These are phyloP conservation scores for Lindgomyces ingoldianus DNA, from an alignment of 495 filamentous ascomycete species.

Conservation along the genomic window DNA sequence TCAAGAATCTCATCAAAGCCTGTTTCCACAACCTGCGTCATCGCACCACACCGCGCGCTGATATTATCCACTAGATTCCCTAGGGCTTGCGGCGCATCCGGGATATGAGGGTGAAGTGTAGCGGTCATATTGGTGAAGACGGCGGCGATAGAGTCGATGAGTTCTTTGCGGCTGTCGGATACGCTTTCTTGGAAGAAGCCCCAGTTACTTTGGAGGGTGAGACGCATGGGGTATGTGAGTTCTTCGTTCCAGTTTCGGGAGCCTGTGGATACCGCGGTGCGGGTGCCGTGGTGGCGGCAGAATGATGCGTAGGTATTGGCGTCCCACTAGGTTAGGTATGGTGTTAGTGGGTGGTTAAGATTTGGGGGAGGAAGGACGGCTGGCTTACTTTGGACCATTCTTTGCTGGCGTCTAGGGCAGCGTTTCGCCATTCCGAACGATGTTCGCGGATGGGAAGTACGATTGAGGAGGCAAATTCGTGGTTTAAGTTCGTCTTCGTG, in stretches of 20 bases:
- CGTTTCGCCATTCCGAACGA: constrained; percentile 18
- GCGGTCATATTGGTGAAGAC: constrained; percentile 15
- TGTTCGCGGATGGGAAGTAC: constrained; percentile 24
- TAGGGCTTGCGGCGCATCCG: constrained; percentile 1
- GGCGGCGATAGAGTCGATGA: constrained; percentile 2
- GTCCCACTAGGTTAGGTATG: constrained; percentile 5
- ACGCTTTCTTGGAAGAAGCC: constrained; percentile 17
- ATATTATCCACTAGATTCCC: constrained; percentile 16
- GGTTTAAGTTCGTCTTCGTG: constrained; percentile 15
- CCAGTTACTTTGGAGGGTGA: constrained; percentile 21
- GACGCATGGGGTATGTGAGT: constrained; percentile 23
- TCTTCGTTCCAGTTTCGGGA: constrained; percentile 25
- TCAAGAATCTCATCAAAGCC: constrained; percentile 24
- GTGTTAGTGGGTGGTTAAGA: neutral
- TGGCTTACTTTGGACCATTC: constrained; percentile 29
- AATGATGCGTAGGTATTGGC: constrained; percentile 18
- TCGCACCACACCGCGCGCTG: neutral
- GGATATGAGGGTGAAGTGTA: neutral
- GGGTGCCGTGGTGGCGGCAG: constrained; percentile 21
- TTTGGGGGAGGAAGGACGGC: too few species aligned
- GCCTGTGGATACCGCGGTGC: constrained; percentile 1
- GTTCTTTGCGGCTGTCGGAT: constrained; percentile 3
- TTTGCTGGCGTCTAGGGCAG: constrained; percentile 16
- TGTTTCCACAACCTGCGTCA: constrained; percentile 14
- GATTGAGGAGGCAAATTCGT: constrained; percentile 22